These are phyloP conservation scores for Pythium pyrilobum DNA, from an alignment of 352 stramenopile genomes.

Conservation along the genomic window DNA sequence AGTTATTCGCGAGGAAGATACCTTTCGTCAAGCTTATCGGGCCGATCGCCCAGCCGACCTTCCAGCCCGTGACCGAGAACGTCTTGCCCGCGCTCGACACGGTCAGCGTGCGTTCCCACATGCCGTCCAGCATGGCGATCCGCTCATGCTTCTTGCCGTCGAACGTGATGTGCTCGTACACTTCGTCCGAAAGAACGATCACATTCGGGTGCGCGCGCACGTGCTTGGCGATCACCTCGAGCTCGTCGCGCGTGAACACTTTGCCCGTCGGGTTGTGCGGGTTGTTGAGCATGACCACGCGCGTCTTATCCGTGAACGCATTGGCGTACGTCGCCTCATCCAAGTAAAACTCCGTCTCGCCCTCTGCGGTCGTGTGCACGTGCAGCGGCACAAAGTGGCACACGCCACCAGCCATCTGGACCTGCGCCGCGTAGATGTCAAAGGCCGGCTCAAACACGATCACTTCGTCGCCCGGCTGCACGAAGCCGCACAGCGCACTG, in stretches of 20 bases:
- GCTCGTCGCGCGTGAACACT: constrained; percentile 92
- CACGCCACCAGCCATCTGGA: constrained; percentile 80
- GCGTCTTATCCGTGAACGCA: constrained; percentile 90
- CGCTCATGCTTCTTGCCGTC: constrained; percentile 65
- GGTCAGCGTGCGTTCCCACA: constrained; percentile 85
- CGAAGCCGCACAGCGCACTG: constrained; percentile 87
- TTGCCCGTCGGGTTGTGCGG: constrained; percentile 99
- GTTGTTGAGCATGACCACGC: constrained; percentile 96
- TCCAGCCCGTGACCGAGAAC: constrained; percentile 92
- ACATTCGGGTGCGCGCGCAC: constrained; percentile 75
- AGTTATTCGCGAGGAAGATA: constrained; percentile 80
- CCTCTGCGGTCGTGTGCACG: constrained; percentile 25
- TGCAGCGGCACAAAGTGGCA: constrained; percentile 83
- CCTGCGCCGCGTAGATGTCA: constrained; percentile 92
- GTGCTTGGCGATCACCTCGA: constrained; percentile 90
- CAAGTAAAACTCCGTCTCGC: constrained; percentile 71
- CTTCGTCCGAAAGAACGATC: constrained; percentile 97
- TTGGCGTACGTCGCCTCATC: constrained; percentile 81
- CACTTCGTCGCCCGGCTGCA: constrained; percentile 94
- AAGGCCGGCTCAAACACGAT: constrained; percentile 97
- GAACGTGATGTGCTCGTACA: constrained; percentile 97
- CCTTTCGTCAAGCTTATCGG: constrained; percentile 65
- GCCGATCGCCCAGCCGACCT: constrained; percentile 91
- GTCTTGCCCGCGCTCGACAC: constrained; percentile 91
- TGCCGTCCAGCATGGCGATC: constrained; percentile 74